Base-by-base conservation (phyloP, 305 asterid species). In the Fraxinus greggii region DNA sequence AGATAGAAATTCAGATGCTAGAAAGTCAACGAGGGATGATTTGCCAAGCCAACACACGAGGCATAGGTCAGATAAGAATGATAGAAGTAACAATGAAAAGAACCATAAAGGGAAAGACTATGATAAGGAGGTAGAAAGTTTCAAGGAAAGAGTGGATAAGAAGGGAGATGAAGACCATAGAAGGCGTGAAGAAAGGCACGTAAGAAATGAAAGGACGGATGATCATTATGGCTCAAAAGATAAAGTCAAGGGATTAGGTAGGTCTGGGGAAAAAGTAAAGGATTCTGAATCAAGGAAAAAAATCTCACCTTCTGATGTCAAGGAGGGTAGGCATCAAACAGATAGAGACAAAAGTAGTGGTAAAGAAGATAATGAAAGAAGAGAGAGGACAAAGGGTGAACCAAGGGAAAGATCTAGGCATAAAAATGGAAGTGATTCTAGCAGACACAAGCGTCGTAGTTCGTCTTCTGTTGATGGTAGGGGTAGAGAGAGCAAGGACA, bases 271-370 rank as follows among this genome's bases (percentile, higher is more conserved):
- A 85, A 93, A 87, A 77, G 84, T 86, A 72, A 93, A 84, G 89
- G 90, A 87, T 82, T 86, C 87, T 80, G 97, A 91, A 81, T 86
- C 97, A 77, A 91, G 92, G 89, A 91, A 86, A 90, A 88, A 88
- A 24, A 72, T 9, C n/a, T 89, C 95, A 73, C 93, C 97, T 85
- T 86, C 89, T 51, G 85, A 85, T 74, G 84, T 76, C 85, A 90
- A 88, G 90, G 99, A 88, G 48, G 89, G 84, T 81, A 88, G 83
- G 65, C 84, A 83, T 77, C 92, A 84, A 75, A 79, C 85, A 75
- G 88, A 85, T 72, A 88, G 85, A 82, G 92, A 86, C 63, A 92
- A 86, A 87, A 77, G 80, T 77, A 85, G 81, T 79, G 80, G 54
- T 85, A 89, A 79, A 88, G 90, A 85, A 78, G 95, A 89, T 78